Evolutionary conservation across 164 flowering plant genomes (phyloP), one percentile per base, ranked within the genome.

Genomic region (Vitis rotundifolia): DNA sequence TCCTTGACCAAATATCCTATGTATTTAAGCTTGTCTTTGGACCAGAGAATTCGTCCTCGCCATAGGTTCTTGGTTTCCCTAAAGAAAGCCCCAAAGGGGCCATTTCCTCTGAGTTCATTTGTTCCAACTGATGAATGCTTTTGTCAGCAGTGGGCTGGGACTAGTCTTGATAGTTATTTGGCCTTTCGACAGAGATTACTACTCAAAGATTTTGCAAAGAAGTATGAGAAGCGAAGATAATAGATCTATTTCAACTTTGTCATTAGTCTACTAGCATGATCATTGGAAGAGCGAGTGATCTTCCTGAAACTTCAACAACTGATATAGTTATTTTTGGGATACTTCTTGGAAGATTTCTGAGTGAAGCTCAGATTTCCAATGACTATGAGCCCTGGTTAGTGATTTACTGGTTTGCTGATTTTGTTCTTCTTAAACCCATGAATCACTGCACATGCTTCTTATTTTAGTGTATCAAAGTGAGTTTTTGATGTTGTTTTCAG

Each of bases 1-100:
- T 87, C 94, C 54, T 76, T 94, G 85, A 89, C 93, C 63, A 94
- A 92, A 76, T 94, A 91, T 69, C 99, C 99, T 1, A 91, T 71
- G 82, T 94, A 94, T 79, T 77, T 94, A 49, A 94, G 97, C 87
- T 83, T 91, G 81, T 94, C 99, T 57, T 77, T 94, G 59, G 96
- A 92, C 70, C 95, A 92, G 80, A 87, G 99, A 82, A 94, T 94
- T 61, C 91, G 97, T n/a, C 99, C 99, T 68, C 92, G 97, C 26
- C 99, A 94, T 72, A 82, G 85, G 68, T 94, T 92, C 79, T 76
- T 94, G 84, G 94, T 89, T 78, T 67, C 87, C 57, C 78, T 94
- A 22, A 94, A 90, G 81, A 94, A 90, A 88, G 97, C 89, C 68
- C 97, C 97, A 11, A 87, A 86, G 69, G 97, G 99, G 10, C 99